Percentiles rank a stretch among this genome's conserved stretches.
Evolutionary conservation across 2,329 filamentous ascomycete genomes (phyloP).

Genomic region (Apiospora arundinis): DNA sequence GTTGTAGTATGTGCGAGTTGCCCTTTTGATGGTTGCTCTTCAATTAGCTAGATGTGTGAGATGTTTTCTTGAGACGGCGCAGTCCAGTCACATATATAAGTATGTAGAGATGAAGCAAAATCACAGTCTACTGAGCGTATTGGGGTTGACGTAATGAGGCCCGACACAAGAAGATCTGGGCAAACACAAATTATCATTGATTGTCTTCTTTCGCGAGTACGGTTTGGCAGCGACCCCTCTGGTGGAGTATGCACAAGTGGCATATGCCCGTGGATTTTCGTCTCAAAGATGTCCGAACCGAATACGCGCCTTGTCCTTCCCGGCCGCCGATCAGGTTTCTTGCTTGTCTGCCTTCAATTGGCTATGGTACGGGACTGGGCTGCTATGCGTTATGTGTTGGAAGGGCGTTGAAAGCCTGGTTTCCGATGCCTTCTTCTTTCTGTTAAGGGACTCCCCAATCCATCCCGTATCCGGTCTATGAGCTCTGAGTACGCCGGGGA

Average conservation of each 20-base stretch:
- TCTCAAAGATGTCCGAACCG: neutral
- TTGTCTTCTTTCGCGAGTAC: constrained; percentile 8
- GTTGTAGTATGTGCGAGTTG: neutral
- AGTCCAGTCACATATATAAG: neutral
- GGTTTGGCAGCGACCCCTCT: neutral
- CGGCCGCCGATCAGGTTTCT: neutral
- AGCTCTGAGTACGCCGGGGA: no score
- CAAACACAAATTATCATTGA: neutral
- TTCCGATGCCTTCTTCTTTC: neutral
- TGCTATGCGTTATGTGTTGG: neutral
- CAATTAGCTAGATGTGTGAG: neutral
- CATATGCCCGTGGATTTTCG: constrained; percentile 1
- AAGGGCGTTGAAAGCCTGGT: neutral
- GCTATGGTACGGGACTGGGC: neutral
- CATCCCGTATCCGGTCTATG: neutral
- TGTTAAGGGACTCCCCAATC: neutral
- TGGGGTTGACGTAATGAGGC: neutral
- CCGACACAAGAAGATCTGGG: neutral
- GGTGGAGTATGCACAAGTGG: neutral
- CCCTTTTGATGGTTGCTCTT: neutral
- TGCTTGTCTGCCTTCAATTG: neutral
- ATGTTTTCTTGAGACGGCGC: neutral
- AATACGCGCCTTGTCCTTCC: neutral
- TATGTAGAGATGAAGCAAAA: neutral
- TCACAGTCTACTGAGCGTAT: neutral